Conservation (phyloP, 1,284 basidiomycete species). For the Phlebopus sp. region DNA sequence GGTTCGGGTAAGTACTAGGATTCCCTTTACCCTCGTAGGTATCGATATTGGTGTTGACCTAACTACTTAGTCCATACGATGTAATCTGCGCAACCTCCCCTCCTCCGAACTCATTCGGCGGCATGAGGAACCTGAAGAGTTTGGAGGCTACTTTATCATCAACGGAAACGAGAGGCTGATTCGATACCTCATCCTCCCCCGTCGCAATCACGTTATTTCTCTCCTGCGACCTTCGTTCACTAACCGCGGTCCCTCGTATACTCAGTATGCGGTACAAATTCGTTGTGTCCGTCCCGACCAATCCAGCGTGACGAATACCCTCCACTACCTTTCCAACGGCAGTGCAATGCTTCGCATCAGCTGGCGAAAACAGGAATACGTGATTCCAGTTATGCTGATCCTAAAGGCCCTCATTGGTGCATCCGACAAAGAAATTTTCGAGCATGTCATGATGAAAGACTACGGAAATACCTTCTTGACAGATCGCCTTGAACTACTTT, state of each 20-base stretch:
- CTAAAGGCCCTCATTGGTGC: slow-evolving; percentile 94
- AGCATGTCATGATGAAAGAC: slow-evolving; percentile 96
- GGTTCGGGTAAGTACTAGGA: slow-evolving; percentile 73
- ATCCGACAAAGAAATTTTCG: slow-evolving; percentile 97
- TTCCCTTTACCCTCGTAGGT: slow-evolving; percentile 2
- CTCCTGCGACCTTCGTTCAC: slow-evolving; percentile 84
- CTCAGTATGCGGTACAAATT: slow-evolving; percentile 92
- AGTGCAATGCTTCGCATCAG: slow-evolving; percentile 94
- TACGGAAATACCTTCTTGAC: slow-evolving; percentile 97
- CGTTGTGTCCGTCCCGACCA: slow-evolving; percentile 93
- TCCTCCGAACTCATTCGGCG: slow-evolving; percentile 85
- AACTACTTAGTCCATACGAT: slow-evolving; percentile 78
- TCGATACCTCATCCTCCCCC: slow-evolving; percentile 91
- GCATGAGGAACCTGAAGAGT: slow-evolving; percentile 97
- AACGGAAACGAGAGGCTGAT: slow-evolving; percentile 99
- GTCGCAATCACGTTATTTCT: slow-evolving; percentile 86
- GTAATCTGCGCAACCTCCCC: slow-evolving; percentile 85
- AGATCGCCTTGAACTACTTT: slow-evolving; percentile 96
- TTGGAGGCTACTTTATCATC: slow-evolving; percentile 98
- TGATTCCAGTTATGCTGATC: slow-evolving; percentile 96
- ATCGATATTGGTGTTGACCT: not conserved
- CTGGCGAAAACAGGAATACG: slow-evolving; percentile 99
- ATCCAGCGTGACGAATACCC: slow-evolving; percentile 89
- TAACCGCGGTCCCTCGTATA: slow-evolving; percentile 94
- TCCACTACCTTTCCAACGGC: slow-evolving; percentile 97